These are phyloP conservation scores for Geoglossum cookeanum DNA, from an alignment of 2,329 filamentous ascomycete species.

Conservation along the genomic window DNA sequence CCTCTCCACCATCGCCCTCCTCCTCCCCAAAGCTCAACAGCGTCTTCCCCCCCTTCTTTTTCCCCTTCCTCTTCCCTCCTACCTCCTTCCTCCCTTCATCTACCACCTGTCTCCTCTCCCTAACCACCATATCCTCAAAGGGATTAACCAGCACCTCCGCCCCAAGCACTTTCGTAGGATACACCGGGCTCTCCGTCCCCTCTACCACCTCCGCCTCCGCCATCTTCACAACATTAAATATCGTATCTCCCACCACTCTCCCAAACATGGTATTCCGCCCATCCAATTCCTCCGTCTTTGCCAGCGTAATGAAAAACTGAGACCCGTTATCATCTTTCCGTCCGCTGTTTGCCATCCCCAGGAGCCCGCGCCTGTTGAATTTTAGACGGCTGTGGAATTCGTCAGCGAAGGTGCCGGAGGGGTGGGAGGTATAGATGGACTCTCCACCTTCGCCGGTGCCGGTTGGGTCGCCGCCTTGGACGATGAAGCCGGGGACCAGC, in stretches of 20 bases:
- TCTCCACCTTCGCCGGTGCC: conserved; percentile 83
- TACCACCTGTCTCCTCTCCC: conserved; percentile 34
- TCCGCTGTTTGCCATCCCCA: conserved; percentile 93
- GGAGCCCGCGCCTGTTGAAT: conserved; percentile 73
- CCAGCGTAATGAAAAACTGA: conserved; percentile 93
- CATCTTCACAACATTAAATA: conserved; percentile 91
- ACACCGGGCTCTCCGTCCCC: conserved; percentile 64
- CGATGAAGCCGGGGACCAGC: conserved; percentile 73
- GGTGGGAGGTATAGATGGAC: conserved; percentile 55
- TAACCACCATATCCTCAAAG: conserved; percentile 62
- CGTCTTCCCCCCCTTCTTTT: conserved; percentile 57
- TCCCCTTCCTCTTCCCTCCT: conserved; percentile 51
- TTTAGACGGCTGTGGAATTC: conserved; percentile 85
- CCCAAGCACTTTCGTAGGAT: conserved; percentile 58
- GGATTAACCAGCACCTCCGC: conserved; percentile 66
- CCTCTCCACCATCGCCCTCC: conserved; percentile 37
- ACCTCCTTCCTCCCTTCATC: conserved; percentile 19
- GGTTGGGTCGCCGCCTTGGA: conserved; percentile 89
- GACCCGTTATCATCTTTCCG: conserved; percentile 65
- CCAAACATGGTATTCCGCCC: conserved; percentile 90
- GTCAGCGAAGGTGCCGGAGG: conserved; percentile 48
- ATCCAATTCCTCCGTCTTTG: conserved; percentile 62
- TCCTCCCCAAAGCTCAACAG: conserved; percentile 56
- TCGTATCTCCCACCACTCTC: conserved; percentile 76
- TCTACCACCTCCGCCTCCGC: conserved; percentile 69